These are phyloP conservation scores for Taphrina populina DNA, from an alignment of 1,139 yeast genomes.

Conservation along the genomic window DNA sequence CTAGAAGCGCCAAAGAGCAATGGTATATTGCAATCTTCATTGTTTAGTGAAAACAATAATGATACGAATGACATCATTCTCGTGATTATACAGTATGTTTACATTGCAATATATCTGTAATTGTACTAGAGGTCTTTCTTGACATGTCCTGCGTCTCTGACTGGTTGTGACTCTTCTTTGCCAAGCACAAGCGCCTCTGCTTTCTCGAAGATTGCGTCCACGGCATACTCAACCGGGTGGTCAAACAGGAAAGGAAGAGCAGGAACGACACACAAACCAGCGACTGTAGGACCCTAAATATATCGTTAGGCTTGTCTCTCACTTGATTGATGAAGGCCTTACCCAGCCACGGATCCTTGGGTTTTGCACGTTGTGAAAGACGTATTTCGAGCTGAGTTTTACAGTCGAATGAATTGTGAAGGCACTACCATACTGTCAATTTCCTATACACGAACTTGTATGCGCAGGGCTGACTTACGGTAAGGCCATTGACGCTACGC, in stretches of 20 bases:
- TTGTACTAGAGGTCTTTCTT: conserved; percentile 36
- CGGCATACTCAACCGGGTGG: conserved; percentile 73
- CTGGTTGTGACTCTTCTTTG: conserved; percentile 23
- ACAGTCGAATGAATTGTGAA: conserved; percentile 80
- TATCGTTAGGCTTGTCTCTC: no score
- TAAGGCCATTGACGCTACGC: conserved; percentile 80
- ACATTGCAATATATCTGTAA: not conserved
- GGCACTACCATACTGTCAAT: conserved; percentile 50
- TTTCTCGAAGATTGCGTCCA: conserved; percentile 63
- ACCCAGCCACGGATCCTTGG: conserved; percentile 31
- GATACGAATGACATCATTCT: no score
- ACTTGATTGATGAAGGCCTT: no score
- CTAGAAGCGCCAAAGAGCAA: no score
- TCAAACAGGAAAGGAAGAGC: conserved; percentile 75
- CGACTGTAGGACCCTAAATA: conserved; percentile 74
- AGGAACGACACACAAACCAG: conserved; percentile 77
- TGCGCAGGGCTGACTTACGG: not conserved
- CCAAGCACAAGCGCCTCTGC: conserved; percentile 49
- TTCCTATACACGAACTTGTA: not conserved
- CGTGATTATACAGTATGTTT: no score
- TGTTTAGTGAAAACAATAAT: no score
- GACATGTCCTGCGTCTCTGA: conserved; percentile 36
- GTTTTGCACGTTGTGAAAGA: conserved; percentile 40
- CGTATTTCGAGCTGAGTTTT: conserved; percentile 57
- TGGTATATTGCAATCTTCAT: no score